Percentiles rank a stretch among this genome's conserved stretches.
Conservation (phyloP, 2,329 filamentous ascomycete genomes). For the Exophiala sp. region DNA sequence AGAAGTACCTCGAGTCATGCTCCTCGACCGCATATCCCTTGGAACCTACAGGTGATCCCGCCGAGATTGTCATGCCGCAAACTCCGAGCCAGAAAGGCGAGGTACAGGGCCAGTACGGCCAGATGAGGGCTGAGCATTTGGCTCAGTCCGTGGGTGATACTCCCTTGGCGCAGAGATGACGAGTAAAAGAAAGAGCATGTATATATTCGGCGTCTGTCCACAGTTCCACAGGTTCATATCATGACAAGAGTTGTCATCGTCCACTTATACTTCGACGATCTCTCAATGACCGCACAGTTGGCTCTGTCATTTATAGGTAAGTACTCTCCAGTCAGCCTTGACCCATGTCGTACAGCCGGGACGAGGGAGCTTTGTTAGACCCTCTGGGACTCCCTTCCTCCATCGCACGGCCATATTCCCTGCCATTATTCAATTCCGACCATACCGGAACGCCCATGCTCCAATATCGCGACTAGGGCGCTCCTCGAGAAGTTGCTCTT, state of each 20-base stretch:
- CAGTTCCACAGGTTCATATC: neutral
- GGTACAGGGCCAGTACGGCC: constrained; percentile 25
- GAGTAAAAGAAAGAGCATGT: neutral
- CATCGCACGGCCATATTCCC: no score
- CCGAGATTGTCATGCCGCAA: constrained; percentile 57
- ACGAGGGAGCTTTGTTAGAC: no score
- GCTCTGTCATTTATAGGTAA: no score
- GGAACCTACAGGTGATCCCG: constrained; percentile 56
- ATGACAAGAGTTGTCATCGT: neutral
- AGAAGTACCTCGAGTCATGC: constrained; percentile 76
- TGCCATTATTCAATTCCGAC: no score
- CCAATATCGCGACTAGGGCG: no score
- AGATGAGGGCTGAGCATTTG: constrained; percentile 24
- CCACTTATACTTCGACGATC: no score
- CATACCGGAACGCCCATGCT: no score
- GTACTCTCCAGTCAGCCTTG: no score
- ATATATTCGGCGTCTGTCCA: constrained; percentile 5
- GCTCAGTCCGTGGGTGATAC: constrained; percentile 13
- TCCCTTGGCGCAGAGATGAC: constrained; percentile 20
- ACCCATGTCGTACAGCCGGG: no score
- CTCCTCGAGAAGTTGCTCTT: no score
- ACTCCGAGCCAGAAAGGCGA: constrained; percentile 24
- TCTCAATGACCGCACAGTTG: no score
- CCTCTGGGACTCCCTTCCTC: no score
- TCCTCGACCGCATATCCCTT: constrained; percentile 80